Evolutionary conservation across 768 basidiomycete genomes (phyloP).

Genomic region (Plicaturopsis crispa): DNA sequence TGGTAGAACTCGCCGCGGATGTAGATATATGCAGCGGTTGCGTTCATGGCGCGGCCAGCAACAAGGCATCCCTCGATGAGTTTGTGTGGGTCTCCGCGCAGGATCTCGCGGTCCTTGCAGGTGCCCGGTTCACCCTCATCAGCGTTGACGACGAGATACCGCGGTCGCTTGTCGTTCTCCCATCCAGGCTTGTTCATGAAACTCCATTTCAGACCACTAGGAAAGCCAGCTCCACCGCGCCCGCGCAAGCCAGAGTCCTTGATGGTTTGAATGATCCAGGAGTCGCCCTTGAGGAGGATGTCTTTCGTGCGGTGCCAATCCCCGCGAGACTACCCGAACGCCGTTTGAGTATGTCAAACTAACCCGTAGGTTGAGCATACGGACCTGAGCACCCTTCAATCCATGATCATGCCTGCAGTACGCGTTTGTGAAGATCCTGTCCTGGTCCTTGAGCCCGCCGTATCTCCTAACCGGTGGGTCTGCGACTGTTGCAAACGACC

Average conservation of each 20-base stretch:
- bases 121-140: conserved; percentile 99
- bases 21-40: conserved; percentile 98
- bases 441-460: conserved; percentile 92
- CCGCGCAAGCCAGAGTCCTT: conserved; percentile 96
- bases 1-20: conserved; percentile 98
- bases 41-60: conserved; percentile 96
- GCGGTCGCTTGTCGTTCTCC: conserved; percentile 89
- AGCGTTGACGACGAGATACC: conserved; percentile 96
- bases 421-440: conserved; percentile 89
- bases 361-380: conserved; percentile 14
- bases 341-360: neutral
- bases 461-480: conserved; percentile 87
- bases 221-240: conserved; percentile 95
- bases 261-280: conserved; percentile 94
- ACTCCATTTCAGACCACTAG: conserved; percentile 94
- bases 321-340: conserved; percentile 61
- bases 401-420: conserved; percentile 87
- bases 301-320: conserved; percentile 99
- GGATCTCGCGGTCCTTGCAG: conserved; percentile 97
- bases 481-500: conserved; percentile 60
- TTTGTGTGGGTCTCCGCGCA: conserved; percentile 97
- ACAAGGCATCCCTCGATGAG: conserved; percentile 97
- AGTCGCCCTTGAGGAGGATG: conserved; percentile 89
- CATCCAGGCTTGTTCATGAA: conserved; percentile 99
- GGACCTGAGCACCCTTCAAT: conserved; percentile 84